Base-by-base conservation (phyloP, 345 rosid species). In the Populus ilicifolia region DNA sequence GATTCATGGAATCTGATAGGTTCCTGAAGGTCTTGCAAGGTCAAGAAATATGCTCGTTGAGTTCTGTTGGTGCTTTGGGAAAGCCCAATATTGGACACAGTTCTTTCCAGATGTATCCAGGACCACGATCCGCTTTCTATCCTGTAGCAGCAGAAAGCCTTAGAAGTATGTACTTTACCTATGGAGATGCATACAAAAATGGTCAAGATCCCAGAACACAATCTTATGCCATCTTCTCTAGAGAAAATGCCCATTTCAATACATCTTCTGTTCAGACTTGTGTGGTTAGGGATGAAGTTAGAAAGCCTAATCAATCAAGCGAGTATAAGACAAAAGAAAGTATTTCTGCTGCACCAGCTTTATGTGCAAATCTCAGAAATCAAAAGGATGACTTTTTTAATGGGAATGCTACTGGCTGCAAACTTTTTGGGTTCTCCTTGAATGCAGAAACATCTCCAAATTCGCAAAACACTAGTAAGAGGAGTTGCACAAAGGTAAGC, bases 21-120 rank as follows among this genome's bases (percentile, higher is more conserved):
- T 91, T 79, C 77, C 89, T 92, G 38, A 85, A 88, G 97, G 97
- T 91, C 97, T 94, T 93, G 95, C 98, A 94, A 90, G 98, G 98
- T 94, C 98, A 91, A 93, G 98, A 94, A 93, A 91, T 91, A 80
- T 89, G 87, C 81, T 87, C 88, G 41, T 83, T 89, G 89, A 87
- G 86, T 74, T 87, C 97, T 76, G 79, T 89, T 56, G 76, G 50
- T 46, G 4, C 50, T 46, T 85, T 4, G 88, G 84, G 10, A 81
- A 88, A 80, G 87, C 87, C 89, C 46, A 84, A 66, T 79, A 77
- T 82, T 61, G 83, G 88, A 78, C 84, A 80, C 83, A 80, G 78
- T 80, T 78, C 92, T 18, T 85, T 85, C 82, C 77, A 75, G 70
- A 69, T 83, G 75, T 82, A 84, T 84, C 90, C 84, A 80, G 78